Conservation (phyloP, 2,329 filamentous ascomycete species). For the Verticillium klebahnii region DNA sequence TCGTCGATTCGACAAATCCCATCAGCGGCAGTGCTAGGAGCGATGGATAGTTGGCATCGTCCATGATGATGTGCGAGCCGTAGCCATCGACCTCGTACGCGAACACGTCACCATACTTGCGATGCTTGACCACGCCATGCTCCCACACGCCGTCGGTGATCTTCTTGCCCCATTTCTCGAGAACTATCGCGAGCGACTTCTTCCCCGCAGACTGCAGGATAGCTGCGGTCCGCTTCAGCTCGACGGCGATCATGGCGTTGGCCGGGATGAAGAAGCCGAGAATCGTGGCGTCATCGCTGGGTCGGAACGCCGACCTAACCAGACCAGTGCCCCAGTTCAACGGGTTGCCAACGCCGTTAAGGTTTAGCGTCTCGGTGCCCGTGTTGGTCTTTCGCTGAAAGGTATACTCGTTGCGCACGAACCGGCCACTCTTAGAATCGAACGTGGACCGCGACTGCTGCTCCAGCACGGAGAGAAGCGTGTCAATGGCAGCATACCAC, state of each 20-base stretch:
- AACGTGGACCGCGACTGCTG: constrained; percentile 82
- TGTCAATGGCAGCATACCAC: constrained; percentile 76
- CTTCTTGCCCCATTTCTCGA: constrained; percentile 53
- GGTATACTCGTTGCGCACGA: constrained; percentile 72
- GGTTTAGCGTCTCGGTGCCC: constrained; percentile 85
- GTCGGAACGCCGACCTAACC: constrained; percentile 86
- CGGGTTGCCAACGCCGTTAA: constrained; percentile 86
- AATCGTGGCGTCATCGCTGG: constrained; percentile 92
- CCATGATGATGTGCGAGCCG: constrained; percentile 78
- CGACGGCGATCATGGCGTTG: constrained; percentile 93
- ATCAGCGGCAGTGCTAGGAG: constrained; percentile 73
- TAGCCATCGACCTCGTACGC: constrained; percentile 88
- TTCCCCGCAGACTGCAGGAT: constrained; percentile 62
- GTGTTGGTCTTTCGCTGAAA: constrained; percentile 77
- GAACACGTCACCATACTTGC: constrained; percentile 73
- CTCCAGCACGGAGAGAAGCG: constrained; percentile 67
- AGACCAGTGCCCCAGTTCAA: constrained; percentile 79
- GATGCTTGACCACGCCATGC: constrained; percentile 74
- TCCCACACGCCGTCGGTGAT: constrained; percentile 79
- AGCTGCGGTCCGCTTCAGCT: constrained; percentile 69
- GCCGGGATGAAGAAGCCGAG: constrained; percentile 92
- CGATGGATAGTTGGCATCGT: constrained; percentile 84
- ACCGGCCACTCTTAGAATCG: constrained; percentile 55
- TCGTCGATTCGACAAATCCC: constrained; percentile 62
- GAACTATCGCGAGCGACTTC: constrained; percentile 42